Evolutionary conservation across 139 green algal genomes (phyloP).

Genomic region (Tetraselmis striata): DNA sequence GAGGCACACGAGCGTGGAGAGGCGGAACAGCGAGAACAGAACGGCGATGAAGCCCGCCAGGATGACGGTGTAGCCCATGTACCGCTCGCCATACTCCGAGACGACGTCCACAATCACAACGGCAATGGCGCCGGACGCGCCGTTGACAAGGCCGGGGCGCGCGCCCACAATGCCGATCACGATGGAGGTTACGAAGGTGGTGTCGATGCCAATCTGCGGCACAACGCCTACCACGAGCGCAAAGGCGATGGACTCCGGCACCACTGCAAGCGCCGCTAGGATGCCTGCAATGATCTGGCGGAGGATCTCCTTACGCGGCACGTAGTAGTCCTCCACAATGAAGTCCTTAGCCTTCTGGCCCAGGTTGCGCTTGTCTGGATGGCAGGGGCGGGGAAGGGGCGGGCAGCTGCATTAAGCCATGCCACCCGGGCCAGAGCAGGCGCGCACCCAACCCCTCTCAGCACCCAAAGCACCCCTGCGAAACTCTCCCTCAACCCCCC

Average conservation of each 20-base stretch:
- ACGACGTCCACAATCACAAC: constrained; percentile 2
- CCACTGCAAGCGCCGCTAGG: background rate
- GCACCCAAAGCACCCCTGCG: background rate
- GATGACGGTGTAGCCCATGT: constrained; percentile 8
- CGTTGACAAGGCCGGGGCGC: background rate
- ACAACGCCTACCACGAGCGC: background rate
- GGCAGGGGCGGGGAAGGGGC: background rate
- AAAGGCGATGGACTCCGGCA: constrained; percentile 9
- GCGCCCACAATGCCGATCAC: background rate
- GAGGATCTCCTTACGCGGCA: background rate
- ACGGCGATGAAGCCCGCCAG: background rate
- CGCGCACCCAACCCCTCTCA: background rate
- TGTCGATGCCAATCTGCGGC: background rate
- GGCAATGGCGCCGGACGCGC: constrained; percentile 2
- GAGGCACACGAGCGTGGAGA: background rate
- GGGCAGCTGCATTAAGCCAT: background rate
- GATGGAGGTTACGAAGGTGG: constrained; percentile 1
- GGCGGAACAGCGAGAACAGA: background rate
- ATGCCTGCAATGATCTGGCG: background rate
- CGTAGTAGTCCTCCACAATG: background rate
- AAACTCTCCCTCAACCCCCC: background rate
- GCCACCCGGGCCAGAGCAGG: background rate
- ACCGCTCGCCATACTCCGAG: background rate
- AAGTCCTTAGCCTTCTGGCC: background rate
- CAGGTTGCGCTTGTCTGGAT: background rate